Percentiles rank a stretch among this genome's conserved stretches.
Conservation (phyloP, 2,329 filamentous ascomycete species). For the Diaporthe citriasiana region DNA sequence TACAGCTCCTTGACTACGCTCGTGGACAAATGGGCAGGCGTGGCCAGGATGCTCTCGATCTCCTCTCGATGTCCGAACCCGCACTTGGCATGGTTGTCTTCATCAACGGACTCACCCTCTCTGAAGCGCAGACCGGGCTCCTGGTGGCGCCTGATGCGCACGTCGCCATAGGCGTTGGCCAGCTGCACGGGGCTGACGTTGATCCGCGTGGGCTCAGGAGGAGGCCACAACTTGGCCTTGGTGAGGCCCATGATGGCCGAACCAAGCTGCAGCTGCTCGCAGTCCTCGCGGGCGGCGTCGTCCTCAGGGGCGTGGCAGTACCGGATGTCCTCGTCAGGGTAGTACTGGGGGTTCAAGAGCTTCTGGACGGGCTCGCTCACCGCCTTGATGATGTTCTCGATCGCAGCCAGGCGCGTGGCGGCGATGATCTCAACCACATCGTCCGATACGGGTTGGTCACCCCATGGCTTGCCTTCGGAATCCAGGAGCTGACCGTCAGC, state of each 20-base stretch:
- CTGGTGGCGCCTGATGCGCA: conserved; percentile 77
- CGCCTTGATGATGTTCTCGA: conserved; percentile 41
- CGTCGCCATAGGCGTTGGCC: conserved; percentile 76
- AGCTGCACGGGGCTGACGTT: conserved; percentile 41
- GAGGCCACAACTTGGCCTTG: conserved; percentile 42
- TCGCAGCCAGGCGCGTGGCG: conserved; percentile 36
- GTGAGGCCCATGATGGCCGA: conserved; percentile 45
- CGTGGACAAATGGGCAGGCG: conserved; percentile 12
- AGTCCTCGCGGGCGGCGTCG: conserved; percentile 43
- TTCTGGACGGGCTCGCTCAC: conserved; percentile 40
- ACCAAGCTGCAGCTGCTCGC: conserved; percentile 46
- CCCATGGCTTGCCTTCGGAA: conserved; percentile 43
- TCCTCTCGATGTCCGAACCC: conserved; percentile 44
- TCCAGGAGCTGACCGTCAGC: conserved; percentile 42
- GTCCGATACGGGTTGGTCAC: conserved; percentile 40
- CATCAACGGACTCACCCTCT: conserved; percentile 27
- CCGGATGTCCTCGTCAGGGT: conserved; percentile 14
- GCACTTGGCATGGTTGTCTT: conserved; percentile 45
- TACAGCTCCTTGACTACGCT: conserved; percentile 42
- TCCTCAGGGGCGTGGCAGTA: conserved; percentile 45
- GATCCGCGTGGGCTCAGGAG: conserved; percentile 41
- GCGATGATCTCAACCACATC: conserved; percentile 44
- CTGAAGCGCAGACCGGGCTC: conserved; percentile 41
- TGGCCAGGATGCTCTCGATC: conserved; percentile 36
- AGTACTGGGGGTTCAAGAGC: conserved; percentile 41